A percentile compares a stretch with the other conserved stretches of the same genome.
Evolutionary conservation across 2,329 filamentous ascomycete genomes (phyloP).

Genomic region (Cercospora beticola): DNA sequence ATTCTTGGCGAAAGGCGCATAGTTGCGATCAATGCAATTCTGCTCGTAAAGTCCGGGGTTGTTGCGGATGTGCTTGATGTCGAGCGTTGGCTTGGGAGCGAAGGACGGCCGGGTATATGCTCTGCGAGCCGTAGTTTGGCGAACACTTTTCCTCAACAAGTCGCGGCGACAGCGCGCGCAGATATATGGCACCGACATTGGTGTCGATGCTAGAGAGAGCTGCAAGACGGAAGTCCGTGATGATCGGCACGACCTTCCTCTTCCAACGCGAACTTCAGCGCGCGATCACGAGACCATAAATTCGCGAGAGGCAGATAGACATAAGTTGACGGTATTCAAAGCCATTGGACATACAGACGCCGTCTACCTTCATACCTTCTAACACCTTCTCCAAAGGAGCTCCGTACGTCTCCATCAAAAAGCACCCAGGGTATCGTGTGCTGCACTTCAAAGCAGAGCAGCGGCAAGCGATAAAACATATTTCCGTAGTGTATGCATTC

Average conservation of each 20-base stretch:
- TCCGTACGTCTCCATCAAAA: constrained; percentile 5
- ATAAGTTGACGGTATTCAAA: neutral
- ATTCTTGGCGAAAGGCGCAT: constrained; percentile 56
- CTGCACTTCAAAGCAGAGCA: constrained; percentile 8
- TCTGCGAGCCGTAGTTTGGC: neutral
- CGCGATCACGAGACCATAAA: constrained; percentile 1
- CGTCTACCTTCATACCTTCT: neutral
- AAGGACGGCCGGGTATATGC: constrained; percentile 60
- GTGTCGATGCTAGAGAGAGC: neutral
- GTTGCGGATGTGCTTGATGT: constrained; percentile 87
- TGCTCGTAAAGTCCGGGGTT: constrained; percentile 76
- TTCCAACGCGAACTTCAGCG: neutral
- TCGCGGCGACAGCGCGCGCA: constrained; percentile 21
- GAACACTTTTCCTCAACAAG: neutral
- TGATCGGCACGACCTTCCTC: constrained; percentile 9
- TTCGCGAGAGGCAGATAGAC: neutral
- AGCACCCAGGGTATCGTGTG: constrained; percentile 17
- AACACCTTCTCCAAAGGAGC: neutral
- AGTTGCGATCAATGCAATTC: constrained; percentile 85
- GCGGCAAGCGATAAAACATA: constrained; percentile 14
- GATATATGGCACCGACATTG: constrained; percentile 21
- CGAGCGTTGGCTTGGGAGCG: constrained; percentile 75
- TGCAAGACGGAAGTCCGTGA: neutral
- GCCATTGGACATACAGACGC: neutral
- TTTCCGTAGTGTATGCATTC: constrained; percentile 7